Base-by-base conservation (phyloP, 1,139 yeast genomes). In the Suhomyces bolitotheri region DNA sequence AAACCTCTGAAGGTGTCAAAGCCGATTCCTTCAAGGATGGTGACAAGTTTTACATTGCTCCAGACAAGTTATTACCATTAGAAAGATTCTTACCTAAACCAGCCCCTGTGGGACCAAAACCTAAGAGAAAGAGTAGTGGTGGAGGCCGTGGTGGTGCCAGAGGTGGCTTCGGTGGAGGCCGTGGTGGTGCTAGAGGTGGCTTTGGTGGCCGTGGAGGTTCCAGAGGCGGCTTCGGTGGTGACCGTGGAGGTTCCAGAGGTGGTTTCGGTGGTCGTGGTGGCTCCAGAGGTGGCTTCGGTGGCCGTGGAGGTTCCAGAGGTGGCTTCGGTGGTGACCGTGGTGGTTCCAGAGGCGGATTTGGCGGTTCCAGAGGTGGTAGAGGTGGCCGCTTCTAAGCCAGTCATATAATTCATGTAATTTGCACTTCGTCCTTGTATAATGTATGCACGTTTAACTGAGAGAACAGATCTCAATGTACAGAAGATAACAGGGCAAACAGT, bases 11-110 rank as follows among this genome's bases (percentile, higher is more conserved):
- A 59, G 99, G 99, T 56, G 94, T 92, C 38, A 92, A 86, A 63
- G 96, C 97, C 37, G 69, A 78, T 29, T 86, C 96, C 34, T 94
- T 92, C 76, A 88, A 87, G 66, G 84, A 79, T 38, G 98, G 98
- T 51, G 98, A 94, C 65, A 90, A 90, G 66, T 90, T 94, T 59
- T 94, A 71, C 71, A 92, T 94, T 66, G 96, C 92, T 39, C 88
- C 94, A 33, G 98, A 92, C 66, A 92, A 92, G 66, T 76, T 94
- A 51, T 78, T 94, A 51, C 99, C 99, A 35, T 71, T 92, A 51
- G 98, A 92, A 56, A 80, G 98, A 72, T 90, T 90, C 68, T 73
- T 89, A 64, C 97, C 97, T 47, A 87, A 89, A 69, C 92, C 97
- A 34, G 81, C 84, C 68, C 81, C 67, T 16, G 71, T 61, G 29